Conservation (phyloP, 192 early-diverging fungal species). For the Coemansia sp. region DNA sequence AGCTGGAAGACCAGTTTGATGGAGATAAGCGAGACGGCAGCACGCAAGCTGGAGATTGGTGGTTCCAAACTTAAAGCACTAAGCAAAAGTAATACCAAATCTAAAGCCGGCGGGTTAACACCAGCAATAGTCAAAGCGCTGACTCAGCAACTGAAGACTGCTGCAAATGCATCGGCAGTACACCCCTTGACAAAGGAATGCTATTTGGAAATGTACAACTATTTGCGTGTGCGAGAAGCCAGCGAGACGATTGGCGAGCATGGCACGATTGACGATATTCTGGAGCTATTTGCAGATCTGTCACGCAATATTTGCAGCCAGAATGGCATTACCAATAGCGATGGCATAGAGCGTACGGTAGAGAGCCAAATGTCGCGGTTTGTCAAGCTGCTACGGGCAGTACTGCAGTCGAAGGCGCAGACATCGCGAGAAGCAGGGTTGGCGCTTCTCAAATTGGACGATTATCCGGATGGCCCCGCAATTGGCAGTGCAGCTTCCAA, state of each 20-base stretch:
- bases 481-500: conserved; percentile 7
- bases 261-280: conserved; percentile 40
- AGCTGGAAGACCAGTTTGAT: conserved; percentile 44
- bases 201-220: conserved; percentile 33
- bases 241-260: conserved; percentile 27
- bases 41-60: conserved; percentile 44
- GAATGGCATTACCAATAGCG: conserved; percentile 27
- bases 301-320: conserved; percentile 21
- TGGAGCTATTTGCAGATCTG: conserved; percentile 33
- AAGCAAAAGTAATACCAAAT: conserved; percentile 10
- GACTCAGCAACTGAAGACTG: conserved; percentile 36
- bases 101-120: conserved; percentile 23
- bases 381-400: conserved; percentile 38
- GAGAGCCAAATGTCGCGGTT: conserved; percentile 41
- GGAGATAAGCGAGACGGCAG: conserved; percentile 40
- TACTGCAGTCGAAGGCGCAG: conserved; percentile 46
- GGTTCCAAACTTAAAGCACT: conserved; percentile 25
- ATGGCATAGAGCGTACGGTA: conserved; percentile 34
- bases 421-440: conserved; percentile 49
- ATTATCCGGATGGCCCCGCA: conserved; percentile 18
- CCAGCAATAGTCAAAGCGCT: conserved; percentile 38
- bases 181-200: conserved; percentile 46
- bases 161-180: conserved; percentile 29
- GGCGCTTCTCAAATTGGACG: conserved; percentile 49
- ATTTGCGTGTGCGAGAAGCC: conserved; percentile 29